phyloP scores from a whole-genome alignment of 2,329 filamentous ascomycete genomes.

The Colletotrichum sp. region DNA sequence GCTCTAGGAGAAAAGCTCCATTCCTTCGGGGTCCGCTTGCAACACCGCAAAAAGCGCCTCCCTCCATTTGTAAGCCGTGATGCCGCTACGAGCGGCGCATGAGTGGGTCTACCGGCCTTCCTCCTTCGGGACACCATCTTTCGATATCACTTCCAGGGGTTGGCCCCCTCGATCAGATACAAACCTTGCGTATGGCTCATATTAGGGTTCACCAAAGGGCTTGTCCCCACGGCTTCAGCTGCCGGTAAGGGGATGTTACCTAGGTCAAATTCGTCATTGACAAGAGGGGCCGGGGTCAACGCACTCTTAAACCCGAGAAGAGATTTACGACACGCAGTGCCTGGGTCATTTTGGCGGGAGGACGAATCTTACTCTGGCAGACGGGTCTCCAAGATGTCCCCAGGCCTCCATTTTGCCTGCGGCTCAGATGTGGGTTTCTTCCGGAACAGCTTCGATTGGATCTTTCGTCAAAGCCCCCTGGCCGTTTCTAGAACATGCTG shows the following conservation, averaged over 20 bases:
- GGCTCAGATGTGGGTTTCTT: background rate
- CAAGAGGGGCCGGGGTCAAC: background rate
- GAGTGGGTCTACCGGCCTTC: background rate
- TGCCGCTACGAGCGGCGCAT: conserved; percentile 7
- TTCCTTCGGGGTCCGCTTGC: conserved; percentile 9
- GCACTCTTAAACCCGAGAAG: background rate
- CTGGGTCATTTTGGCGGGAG: background rate
- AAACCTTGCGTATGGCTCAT: background rate
- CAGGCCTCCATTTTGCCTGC: background rate
- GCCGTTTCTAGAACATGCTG: background rate
- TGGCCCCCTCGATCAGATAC: background rate
- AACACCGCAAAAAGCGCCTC: background rate
- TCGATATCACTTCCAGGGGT: background rate
- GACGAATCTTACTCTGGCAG: background rate
- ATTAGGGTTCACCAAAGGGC: background rate
- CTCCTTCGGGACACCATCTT: background rate
- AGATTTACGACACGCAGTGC: background rate
- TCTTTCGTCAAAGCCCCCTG: too few species aligned
- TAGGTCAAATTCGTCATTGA: background rate
- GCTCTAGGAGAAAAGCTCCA: background rate
- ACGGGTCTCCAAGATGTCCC: background rate
- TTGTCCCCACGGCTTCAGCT: background rate
- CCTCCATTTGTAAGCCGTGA: background rate
- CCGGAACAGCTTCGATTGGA: background rate
- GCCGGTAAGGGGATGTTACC: background rate